Base-by-base conservation (phyloP, 495 filamentous ascomycete species). In the Terfezia claveryi region DNA sequence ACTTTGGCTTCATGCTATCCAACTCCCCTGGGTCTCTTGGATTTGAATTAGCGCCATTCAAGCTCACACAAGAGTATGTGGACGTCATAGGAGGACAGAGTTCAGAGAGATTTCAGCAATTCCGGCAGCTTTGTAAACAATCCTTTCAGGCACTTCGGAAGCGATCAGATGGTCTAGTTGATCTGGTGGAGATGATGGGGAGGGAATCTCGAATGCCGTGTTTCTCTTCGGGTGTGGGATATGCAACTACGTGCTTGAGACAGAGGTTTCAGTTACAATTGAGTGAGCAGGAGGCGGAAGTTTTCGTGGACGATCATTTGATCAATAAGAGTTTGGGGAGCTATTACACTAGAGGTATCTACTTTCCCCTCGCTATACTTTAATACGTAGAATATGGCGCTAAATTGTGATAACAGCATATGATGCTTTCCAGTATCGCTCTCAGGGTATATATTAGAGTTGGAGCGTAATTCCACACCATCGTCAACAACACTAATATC, bases 1-100 rank as follows among this genome's bases (percentile, higher is more conserved):
- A 86, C 66, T 86, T 86, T 64, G 82, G 82, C 50, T 86, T 86
- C 65, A 86, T 86, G 82, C 72, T 86, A 50, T 82, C 78, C 8
- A 86, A 86, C 64, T 83, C 81, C 16, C 82, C 82, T 16, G 82
- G 82, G 2, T 76, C 74, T 32, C 80, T 86, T 56, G 81, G 82
- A 50, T 85, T 85, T 61, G 82, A 86, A 65, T 81, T 81, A 23
- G 82, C 82, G 27, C 82, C 82, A 10, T 86, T 86, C 68, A 86
- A 86, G 68, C 70, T 86, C 20, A 85, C 82, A 36, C 74, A 80
- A 58, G 82, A 86, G 59, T 86, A 85, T 63, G 75, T 86, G 41
- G 82, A 86, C 56, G 79, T 85, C 37, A 67, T 86, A 20, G 82
- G 81, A 23, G 81, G 80, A 7, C 67, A 80, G 20, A 75, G 74